Conservation (phyloP, 352 stramenopile species). For the Phytopythium vexans region DNA sequence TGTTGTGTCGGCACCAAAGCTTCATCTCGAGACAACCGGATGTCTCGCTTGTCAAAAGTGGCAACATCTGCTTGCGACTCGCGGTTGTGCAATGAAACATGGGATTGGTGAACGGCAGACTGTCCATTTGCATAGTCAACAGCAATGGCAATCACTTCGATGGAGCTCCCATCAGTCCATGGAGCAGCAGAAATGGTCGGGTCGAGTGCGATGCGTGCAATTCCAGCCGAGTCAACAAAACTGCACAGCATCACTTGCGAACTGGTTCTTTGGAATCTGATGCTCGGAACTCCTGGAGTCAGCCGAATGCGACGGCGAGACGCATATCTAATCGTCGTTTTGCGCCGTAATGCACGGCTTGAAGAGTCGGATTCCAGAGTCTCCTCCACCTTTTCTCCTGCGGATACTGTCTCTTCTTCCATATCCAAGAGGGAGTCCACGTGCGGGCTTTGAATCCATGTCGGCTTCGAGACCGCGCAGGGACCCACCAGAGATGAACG, state of each 20-base stretch:
- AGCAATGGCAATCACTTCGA: slow-evolving; percentile 33
- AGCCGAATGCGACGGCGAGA: background rate
- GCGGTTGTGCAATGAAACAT: slow-evolving; percentile 11
- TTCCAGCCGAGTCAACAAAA: slow-evolving; percentile 10
- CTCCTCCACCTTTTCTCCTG: slow-evolving; percentile 33
- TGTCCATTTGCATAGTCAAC: slow-evolving; percentile 19
- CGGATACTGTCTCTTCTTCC: slow-evolving; percentile 37
- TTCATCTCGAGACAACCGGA: slow-evolving; percentile 23
- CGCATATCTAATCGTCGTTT: too few relatives aligned
- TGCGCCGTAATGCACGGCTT: slow-evolving; percentile 11
- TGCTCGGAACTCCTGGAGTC: slow-evolving; percentile 19
- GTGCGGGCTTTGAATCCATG: slow-evolving; percentile 50
- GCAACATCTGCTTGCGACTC: slow-evolving; percentile 1
- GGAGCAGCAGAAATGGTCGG: slow-evolving; percentile 11
- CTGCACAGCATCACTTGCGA: slow-evolving; percentile 18
- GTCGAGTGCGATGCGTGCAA: slow-evolving; percentile 17
- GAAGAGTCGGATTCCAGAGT: slow-evolving; percentile 12
- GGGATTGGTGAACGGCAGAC: slow-evolving; percentile 17
- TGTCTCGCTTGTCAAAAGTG: slow-evolving; percentile 22
- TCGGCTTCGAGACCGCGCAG: slow-evolving; percentile 37
- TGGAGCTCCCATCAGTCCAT: slow-evolving; percentile 14
- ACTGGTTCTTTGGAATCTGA: slow-evolving; percentile 23
- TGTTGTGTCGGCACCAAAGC: slow-evolving; percentile 20
- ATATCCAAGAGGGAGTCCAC: slow-evolving; percentile 42
- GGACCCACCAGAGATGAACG: slow-evolving; percentile 19